These are phyloP conservation scores for Pisolithus orientalis DNA, from an alignment of 768 basidiomycete species.

Conservation along the genomic window DNA sequence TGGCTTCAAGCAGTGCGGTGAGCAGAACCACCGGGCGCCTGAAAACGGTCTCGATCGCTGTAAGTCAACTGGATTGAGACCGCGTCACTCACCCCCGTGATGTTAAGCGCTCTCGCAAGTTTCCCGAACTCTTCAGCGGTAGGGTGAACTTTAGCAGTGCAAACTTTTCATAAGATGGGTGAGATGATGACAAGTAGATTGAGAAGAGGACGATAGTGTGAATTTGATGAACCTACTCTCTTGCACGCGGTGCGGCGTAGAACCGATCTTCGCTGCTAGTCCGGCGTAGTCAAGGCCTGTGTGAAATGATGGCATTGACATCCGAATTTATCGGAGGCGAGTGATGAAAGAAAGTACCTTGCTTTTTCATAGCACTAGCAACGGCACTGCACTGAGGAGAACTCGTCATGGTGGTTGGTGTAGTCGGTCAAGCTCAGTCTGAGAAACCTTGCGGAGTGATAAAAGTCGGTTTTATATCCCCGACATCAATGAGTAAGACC, in stretches of 20 bases:
- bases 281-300: constrained; percentile 43
- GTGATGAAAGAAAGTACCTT: constrained; percentile 33
- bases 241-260: constrained; percentile 41
- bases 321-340: not conserved
- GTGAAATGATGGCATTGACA: not conserved
- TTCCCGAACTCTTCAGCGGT: constrained; percentile 43
- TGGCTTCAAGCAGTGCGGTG: not conserved
- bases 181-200: not conserved
- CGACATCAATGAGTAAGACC: no score
- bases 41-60: no score
- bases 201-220: no score
- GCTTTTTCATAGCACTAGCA: constrained; percentile 40
- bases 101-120: constrained; percentile 38
- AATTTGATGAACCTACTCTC: constrained; percentile 37
- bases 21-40: no score
- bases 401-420: constrained; percentile 34
- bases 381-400: constrained; percentile 57
- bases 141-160: constrained; percentile 37
- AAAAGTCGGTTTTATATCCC: not conserved
- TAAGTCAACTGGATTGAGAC: constrained; percentile 17
- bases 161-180: constrained; percentile 32
- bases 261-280: constrained; percentile 42
- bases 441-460: not conserved
- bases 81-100: constrained; percentile 19
- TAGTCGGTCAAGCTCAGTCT: not conserved